Base-by-base conservation (phyloP, 441 rosid genomes). In the Erodium moschatum region DNA sequence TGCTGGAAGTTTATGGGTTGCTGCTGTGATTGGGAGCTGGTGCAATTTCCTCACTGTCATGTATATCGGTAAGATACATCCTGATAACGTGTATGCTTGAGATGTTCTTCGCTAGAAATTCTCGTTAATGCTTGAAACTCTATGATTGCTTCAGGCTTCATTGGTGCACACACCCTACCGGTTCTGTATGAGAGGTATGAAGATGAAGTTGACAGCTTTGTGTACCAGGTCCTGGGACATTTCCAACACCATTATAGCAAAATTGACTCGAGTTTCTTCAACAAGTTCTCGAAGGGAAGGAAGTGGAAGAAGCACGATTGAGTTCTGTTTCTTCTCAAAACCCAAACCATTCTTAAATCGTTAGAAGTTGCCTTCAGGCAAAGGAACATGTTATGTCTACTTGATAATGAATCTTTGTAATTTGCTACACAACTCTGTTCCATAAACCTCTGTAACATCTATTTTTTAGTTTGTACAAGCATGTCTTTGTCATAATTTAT, bases 11-110 rank as follows among this genome's bases (percentile, higher is more conserved):
- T 80, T 95, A 74, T 90, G 87, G 92, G 72, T 62, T 67, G 84
- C 84, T 44, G 96, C 97, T 68, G 73, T 95, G 44, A 75, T 91
- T n/a, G 97, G 97, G 71, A 91, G 91, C 87, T 95, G 95, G 84
- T 95, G 91, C 85, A 91, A 87, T 71, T 86, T 95, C 74, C 79
- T 95, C 33, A 90, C 97, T 27, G 96, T 91, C 74, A 10, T 92
- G 10, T 95, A 88, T 65, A 74, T 87, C 67, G 97, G 99, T 95
- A 68, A 87, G 92, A 54, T 38, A 13, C 6, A 35, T 35, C 9
- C 40, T 35, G 40, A 35, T 35, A 35, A 8, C 6, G 8, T 24
- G 27, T 24, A 24, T 6, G 40, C 8, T 35, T 35, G 8, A 5
- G 8, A 35, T 35, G 40, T 35, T 35, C 40, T 35, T 5, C 1